phyloP scores from a whole-genome alignment of 1,284 basidiomycete species.

The Cerrena zonata region DNA sequence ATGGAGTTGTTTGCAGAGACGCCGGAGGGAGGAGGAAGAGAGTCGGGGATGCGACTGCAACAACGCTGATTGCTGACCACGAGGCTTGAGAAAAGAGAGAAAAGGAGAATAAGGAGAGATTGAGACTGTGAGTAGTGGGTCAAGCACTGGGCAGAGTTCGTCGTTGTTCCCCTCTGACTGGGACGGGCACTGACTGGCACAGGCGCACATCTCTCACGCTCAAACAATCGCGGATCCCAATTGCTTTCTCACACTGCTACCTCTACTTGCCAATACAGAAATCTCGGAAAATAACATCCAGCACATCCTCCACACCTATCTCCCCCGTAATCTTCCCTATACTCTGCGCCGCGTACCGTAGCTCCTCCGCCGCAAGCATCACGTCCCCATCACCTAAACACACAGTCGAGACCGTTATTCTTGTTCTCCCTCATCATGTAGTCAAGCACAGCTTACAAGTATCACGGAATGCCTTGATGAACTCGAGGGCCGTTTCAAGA shows the following conservation, averaged over 20 bases:
- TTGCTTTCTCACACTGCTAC: background rate
- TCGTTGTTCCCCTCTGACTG: too few species aligned
- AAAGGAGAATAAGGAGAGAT: too few species aligned
- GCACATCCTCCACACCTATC: constrained; percentile 71
- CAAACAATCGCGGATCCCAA: background rate
- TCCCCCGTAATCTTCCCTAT: constrained; percentile 76
- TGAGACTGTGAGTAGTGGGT: background rate
- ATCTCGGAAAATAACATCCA: constrained; percentile 76
- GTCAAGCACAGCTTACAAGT: constrained; percentile 38
- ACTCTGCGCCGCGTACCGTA: constrained; percentile 76
- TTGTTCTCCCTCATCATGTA: constrained; percentile 1
- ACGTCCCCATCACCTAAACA: constrained; percentile 49
- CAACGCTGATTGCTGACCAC: too few species aligned
- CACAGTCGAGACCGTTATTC: background rate
- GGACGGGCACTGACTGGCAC: too few species aligned
- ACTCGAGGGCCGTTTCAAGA: constrained; percentile 58
- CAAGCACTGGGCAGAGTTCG: background rate
- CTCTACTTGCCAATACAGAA: constrained; percentile 80
- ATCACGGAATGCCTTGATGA: constrained; percentile 62
- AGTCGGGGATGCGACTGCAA: too few species aligned
- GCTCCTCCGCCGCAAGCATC: constrained; percentile 77
- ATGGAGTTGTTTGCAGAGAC: too few species aligned
- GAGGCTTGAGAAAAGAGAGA: too few species aligned
- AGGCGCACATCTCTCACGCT: background rate
- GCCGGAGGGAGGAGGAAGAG: background rate